Evolutionary conservation across 1,139 yeast species (phyloP), one percentile per base, ranked within the genome.

Genomic region (Eremothecium gossypii): DNA sequence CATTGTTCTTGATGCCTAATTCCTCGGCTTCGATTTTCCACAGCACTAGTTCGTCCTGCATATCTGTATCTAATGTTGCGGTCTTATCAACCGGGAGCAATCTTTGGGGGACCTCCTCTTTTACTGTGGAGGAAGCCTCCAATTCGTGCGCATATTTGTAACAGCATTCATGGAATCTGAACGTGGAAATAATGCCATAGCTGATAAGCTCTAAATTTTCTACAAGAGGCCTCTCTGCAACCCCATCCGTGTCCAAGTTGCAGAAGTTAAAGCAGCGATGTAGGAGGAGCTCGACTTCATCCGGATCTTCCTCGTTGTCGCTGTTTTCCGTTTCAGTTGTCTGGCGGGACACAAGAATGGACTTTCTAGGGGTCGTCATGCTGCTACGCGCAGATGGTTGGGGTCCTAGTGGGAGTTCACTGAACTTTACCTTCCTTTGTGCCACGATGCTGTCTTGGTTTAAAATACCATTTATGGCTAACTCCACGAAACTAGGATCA

Each of bases 151-250:
- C 37, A 8, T 34, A 34, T 23, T 34, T 34, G 14, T 34, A 34
- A 8, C 37, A 34, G 37, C 37, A 34, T 8, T 34, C 37, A 34
- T 34, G 37, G 29, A 34, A 34, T 23, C 37, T 34, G 29, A 34
- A 34, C 12, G 37, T 34, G 9, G 37, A 14, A 10, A 34, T 10
- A n/a, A 34, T 34, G n/a, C 37, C 37, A 23, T 34, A 34, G 14
- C 37, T 34, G 11, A 34, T 34, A n/a, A 29, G 27, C 29, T 34
- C 37, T 34, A 34, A 14, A 34, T 34, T 34, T 17, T 34, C 37
- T n/a, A n/a, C 37, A n/a, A 34, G 11, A 9, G 37, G 14, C 13
- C 29, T 30, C 4, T 34, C n/a, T 34, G 20, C 37, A 20, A 34
- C 20, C n/a, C 29, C 37, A n/a, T 34, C 29, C 20, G 29, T 23